Conservation (phyloP, 805 yeast species). For the Candida piceae region DNA sequence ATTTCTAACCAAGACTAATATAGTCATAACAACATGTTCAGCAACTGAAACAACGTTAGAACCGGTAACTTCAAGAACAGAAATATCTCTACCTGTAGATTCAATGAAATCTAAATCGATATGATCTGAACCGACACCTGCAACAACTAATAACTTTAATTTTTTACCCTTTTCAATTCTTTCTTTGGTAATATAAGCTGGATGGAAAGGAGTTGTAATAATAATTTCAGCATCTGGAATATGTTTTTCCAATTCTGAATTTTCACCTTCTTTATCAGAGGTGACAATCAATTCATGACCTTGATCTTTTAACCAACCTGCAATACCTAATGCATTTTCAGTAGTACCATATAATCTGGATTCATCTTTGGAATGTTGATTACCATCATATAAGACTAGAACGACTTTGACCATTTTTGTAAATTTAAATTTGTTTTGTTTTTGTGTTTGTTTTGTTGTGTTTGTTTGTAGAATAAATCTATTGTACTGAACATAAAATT, state of each 20-base stretch:
- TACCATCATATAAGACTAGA: constrained; percentile 55
- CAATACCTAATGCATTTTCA: constrained; percentile 72
- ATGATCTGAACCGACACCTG: constrained; percentile 85
- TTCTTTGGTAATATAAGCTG: constrained; percentile 66
- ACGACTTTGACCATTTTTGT: constrained; percentile 36
- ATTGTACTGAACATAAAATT: too few species aligned
- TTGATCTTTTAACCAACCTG: constrained; percentile 54
- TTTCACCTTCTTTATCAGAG: constrained; percentile 59
- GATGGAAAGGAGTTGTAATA: constrained; percentile 81
- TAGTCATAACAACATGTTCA: constrained; percentile 74
- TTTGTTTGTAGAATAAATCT: too few species aligned
- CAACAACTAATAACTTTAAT: constrained; percentile 65
- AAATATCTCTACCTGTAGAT: constrained; percentile 56
- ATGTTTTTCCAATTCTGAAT: constrained; percentile 55
- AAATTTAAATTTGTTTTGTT: constrained; percentile 3
- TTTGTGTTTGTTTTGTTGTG: neutral
- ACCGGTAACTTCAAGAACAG: constrained; percentile 78
- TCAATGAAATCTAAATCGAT: constrained; percentile 59
- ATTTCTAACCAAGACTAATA: constrained; percentile 65
- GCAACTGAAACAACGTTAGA: constrained; percentile 78
- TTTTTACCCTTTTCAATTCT: constrained; percentile 67
- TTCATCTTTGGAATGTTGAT: constrained; percentile 54
- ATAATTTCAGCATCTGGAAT: constrained; percentile 70
- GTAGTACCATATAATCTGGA: constrained; percentile 61
- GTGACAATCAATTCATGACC: constrained; percentile 70